Evolutionary conservation across 2,329 filamentous ascomycete species (phyloP), one percentile per base, ranked within the genome.

Genomic region (Myriangium duriaei): DNA sequence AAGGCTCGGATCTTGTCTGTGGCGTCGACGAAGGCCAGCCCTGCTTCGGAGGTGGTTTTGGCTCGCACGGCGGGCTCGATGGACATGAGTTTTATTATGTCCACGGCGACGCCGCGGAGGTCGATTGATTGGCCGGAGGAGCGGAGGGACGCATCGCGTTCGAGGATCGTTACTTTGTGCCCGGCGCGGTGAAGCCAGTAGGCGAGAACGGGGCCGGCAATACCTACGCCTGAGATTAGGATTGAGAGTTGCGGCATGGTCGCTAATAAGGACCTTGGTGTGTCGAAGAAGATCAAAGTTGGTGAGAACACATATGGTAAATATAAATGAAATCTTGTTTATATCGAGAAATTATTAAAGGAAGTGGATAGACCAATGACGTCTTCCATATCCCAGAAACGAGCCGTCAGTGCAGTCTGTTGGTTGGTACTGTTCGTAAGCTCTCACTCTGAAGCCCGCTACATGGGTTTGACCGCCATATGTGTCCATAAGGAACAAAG

Each of bases 61-160:
- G 42, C 42, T 31, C 46, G 46, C 33, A 55, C 49, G 30, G 37
- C 32, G 9, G 52, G 39, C 31, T 48, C 43, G 9, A 53, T 29
- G 3, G 47, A 49, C 53, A 54, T 55, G 11, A 40, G 37, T 13
- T 41, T 37, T 5, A 54, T 42, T 4, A 55, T 39, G 9, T 48
- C 41, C 11, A 49, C 29, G 0, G 51, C 49, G 11, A 43, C 42
- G 4, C 47, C 51, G 18, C 45, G 48, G 18, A 55, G 44, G 32
- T 55, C 53, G 16, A 54, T 46, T 11, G 50, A 49, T 42, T 54
- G 53, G 3, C 53, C 53, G 9, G 40, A 41, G 3, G 39, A 39
- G 17, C 35, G 36, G 13, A 41, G 29, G 4, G 26, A 7, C 7
- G 42, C 32, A 10, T 43, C 40, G 5, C 49, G 45, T 30, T 53